Evolutionary conservation across 1,284 basidiomycete species (phyloP).

Genomic region (Neolentinus lepideus): DNA sequence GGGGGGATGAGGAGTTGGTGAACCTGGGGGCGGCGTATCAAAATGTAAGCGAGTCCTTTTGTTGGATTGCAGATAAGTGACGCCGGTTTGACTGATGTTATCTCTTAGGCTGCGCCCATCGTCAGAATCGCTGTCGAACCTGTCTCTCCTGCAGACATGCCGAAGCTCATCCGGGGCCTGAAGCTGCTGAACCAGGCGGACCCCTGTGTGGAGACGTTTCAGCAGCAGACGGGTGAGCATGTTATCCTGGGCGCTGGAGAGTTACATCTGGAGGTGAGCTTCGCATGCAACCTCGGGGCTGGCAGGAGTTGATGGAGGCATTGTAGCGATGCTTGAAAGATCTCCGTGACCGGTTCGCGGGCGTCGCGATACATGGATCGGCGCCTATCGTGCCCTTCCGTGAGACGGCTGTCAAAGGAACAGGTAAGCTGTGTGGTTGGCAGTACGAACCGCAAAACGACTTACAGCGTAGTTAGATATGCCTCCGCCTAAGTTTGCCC

Average conservation of each 20-base stretch:
- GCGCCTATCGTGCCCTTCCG: slow-evolving; percentile 97
- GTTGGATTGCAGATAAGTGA: not conserved
- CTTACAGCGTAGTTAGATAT: slow-evolving; percentile 59
- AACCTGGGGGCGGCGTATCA: slow-evolving; percentile 80
- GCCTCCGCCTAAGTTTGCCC: slow-evolving; percentile 75
- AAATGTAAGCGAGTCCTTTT: slow-evolving; percentile 39
- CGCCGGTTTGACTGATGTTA: slow-evolving; percentile 6
- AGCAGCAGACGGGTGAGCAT: slow-evolving; percentile 96
- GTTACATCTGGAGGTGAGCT: slow-evolving; percentile 85
- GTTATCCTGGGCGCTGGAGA: slow-evolving; percentile 97
- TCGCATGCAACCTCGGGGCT: slow-evolving; percentile 4
- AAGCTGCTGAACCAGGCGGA: slow-evolving; percentile 92
- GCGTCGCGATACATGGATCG: slow-evolving; percentile 88
- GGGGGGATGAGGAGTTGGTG: slow-evolving; percentile 52
- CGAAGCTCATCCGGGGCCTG: slow-evolving; percentile 83
- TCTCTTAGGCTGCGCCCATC: slow-evolving; percentile 72
- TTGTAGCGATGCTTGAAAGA: slow-evolving; percentile 89
- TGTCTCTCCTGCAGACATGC: slow-evolving; percentile 84
- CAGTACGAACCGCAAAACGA: too few species aligned
- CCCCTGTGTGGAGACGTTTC: slow-evolving; percentile 95
- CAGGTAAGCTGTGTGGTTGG: slow-evolving; percentile 40
- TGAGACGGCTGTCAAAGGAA: slow-evolving; percentile 83
- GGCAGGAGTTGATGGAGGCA: slow-evolving; percentile 4
- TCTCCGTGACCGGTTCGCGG: slow-evolving; percentile 90
- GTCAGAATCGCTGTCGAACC: slow-evolving; percentile 96